Evolutionary conservation across 2,329 filamentous ascomycete species (phyloP).

Genomic region (Fusarium scirpi): DNA sequence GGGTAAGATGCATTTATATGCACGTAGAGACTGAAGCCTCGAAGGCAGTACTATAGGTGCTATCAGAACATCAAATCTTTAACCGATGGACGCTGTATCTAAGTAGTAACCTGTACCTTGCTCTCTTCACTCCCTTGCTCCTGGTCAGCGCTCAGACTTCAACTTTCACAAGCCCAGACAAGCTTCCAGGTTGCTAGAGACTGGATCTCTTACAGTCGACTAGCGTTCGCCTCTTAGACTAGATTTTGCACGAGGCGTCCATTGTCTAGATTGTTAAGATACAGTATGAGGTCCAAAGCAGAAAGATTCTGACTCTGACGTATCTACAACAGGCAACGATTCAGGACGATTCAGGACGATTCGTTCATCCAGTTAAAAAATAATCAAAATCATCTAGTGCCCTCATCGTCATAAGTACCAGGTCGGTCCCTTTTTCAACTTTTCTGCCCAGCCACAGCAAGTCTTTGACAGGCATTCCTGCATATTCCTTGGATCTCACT

Average conservation of each 20-base stretch:
- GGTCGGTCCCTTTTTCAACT: constrained; percentile 23
- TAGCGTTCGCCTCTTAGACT: constrained; percentile 8
- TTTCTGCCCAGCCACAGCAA: constrained; percentile 42
- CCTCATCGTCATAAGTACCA: constrained; percentile 35
- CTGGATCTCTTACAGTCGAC: background rate
- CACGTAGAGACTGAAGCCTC: background rate
- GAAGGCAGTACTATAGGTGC: background rate
- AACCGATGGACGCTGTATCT: too few relatives aligned
- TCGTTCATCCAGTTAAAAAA: constrained; percentile 24
- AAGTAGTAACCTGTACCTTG: background rate
- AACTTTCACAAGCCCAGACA: constrained; percentile 27
- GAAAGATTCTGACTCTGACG: constrained; percentile 19
- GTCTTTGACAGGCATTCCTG: constrained; percentile 22
- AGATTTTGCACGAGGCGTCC: constrained; percentile 1
- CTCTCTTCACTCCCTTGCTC: constrained; percentile 1
- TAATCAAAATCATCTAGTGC: constrained; percentile 14
- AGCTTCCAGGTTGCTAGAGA: constrained; percentile 1
- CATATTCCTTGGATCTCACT: constrained; percentile 33
- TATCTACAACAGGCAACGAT: constrained; percentile 23
- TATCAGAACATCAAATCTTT: background rate
- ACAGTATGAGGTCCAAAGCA: background rate
- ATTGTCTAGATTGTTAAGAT: background rate
- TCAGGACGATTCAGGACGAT: constrained; percentile 37
- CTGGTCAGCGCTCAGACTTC: background rate
- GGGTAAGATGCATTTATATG: background rate